These are phyloP conservation scores for Elongisporangium undulatum DNA, from an alignment of 352 stramenopile genomes.

Conservation along the genomic window DNA sequence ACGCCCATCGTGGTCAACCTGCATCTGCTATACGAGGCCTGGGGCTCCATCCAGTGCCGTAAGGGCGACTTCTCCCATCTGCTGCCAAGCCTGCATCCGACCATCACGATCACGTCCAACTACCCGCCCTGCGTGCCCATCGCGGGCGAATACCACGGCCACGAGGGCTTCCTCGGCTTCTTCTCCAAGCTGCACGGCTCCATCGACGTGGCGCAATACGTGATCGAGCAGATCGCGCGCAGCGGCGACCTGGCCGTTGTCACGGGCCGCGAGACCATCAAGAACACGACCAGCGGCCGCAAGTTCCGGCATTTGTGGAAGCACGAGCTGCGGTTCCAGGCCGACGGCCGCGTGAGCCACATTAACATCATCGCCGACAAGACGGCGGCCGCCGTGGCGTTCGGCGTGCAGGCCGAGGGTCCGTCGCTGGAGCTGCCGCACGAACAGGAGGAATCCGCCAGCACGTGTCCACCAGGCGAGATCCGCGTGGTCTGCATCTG, in stretches of 20 bases:
- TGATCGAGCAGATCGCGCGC: constrained; percentile 61
- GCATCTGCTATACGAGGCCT: constrained; percentile 68
- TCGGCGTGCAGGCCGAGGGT: constrained; percentile 53
- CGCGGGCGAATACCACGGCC: constrained; percentile 62
- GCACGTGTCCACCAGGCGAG: constrained; percentile 70
- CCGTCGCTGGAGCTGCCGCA: constrained; percentile 54
- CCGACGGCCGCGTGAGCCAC: constrained; percentile 74
- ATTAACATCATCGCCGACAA: constrained; percentile 87
- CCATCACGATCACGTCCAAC: constrained; percentile 72
- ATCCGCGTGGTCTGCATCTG: constrained; percentile 80
- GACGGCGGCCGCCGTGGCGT: constrained; percentile 69
- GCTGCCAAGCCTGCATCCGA: constrained; percentile 73
- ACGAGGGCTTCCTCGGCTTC: constrained; percentile 60
- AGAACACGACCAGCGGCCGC: constrained; percentile 55
- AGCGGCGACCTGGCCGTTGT: constrained; percentile 72
- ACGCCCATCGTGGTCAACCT: constrained; percentile 59
- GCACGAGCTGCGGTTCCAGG: constrained; percentile 77
- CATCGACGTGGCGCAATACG: constrained; percentile 72
- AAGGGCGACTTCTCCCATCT: constrained; percentile 79
- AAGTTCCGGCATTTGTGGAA: constrained; percentile 83
- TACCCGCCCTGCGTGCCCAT: constrained; percentile 68
- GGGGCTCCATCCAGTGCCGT: constrained; percentile 61
- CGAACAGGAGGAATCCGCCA: constrained; percentile 52
- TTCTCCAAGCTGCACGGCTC: constrained; percentile 63
- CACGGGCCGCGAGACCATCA: constrained; percentile 71